Percentiles rank a stretch among this genome's conserved stretches.
Conservation (phyloP, 495 filamentous ascomycete species). For the Penicillium antarcticum region DNA sequence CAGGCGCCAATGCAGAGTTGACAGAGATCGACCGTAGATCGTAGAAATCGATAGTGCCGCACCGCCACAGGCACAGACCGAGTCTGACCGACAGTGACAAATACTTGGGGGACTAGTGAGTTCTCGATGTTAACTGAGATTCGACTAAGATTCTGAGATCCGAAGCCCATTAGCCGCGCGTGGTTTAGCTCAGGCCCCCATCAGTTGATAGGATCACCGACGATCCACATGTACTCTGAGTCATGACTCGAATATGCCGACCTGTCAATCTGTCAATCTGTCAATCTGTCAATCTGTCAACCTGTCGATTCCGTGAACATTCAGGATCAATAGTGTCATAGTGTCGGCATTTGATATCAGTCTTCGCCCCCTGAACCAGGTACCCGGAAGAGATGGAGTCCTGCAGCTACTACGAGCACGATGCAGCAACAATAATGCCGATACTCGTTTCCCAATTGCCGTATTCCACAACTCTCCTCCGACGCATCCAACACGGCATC, state of each 20-base stretch:
- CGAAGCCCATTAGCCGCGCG: background rate
- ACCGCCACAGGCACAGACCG: slow-evolving; percentile 26
- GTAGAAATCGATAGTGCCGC: slow-evolving; percentile 26
- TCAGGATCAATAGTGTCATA: slow-evolving; percentile 10
- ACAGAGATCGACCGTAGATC: slow-evolving; percentile 19
- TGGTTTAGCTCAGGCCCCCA: background rate
- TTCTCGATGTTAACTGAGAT: background rate
- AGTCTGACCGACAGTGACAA: slow-evolving; percentile 18
- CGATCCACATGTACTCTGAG: background rate
- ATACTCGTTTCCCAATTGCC: slow-evolving; percentile 50
- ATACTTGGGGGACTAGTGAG: slow-evolving; percentile 8
- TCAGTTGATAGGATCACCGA: background rate
- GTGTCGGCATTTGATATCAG: slow-evolving; percentile 1
- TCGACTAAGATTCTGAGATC: background rate
- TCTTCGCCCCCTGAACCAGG: slow-evolving; percentile 7
- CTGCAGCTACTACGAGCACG: slow-evolving; percentile 32
- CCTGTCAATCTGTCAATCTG: slow-evolving; percentile 11
- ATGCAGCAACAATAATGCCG: slow-evolving; percentile 36
- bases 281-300: no score
- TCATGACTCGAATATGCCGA: background rate
- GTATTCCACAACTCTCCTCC: slow-evolving; percentile 52
- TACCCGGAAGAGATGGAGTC: slow-evolving; percentile 5
- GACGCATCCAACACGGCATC: slow-evolving; percentile 53
- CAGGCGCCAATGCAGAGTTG: slow-evolving; percentile 9
- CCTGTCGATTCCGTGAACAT: background rate